Percentiles rank a stretch among this genome's conserved stretches.
These are phyloP conservation scores for Basidiobolus meristosporus DNA, from an alignment of 371 early-diverging fungal genomes.

Conservation along the genomic window DNA sequence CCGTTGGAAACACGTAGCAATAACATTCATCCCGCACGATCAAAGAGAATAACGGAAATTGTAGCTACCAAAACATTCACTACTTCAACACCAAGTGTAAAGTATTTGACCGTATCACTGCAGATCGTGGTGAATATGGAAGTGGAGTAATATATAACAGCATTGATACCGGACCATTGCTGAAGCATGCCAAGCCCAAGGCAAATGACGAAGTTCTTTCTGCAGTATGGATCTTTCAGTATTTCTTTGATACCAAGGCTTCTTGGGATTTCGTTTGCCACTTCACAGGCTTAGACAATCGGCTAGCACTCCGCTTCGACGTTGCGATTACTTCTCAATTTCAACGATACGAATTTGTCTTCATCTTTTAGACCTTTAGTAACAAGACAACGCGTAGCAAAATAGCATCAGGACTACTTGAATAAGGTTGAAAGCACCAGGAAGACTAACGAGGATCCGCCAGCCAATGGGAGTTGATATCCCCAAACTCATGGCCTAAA, in stretches of 20 bases:
- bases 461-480: slow-evolving; percentile 35
- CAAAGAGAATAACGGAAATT: slow-evolving; percentile 32
- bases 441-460: slow-evolving; percentile 37
- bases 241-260: slow-evolving; percentile 14
- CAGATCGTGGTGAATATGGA: slow-evolving; percentile 21
- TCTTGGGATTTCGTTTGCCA: no score
- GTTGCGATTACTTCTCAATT: slow-evolving; percentile 30
- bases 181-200: slow-evolving; percentile 29
- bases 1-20: no score
- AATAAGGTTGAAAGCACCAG: slow-evolving; percentile 35
- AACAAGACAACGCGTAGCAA: slow-evolving; percentile 48
- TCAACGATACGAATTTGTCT: slow-evolving; percentile 25
- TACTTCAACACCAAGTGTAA: slow-evolving; percentile 28
- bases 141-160: slow-evolving; percentile 51
- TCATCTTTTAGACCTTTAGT: slow-evolving; percentile 29
- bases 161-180: slow-evolving; percentile 77
- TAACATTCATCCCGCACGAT: slow-evolving; percentile 48
- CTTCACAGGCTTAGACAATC: slow-evolving; percentile 12
- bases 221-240: slow-evolving; percentile 19
- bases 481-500: slow-evolving; percentile 34
- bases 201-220: slow-evolving; percentile 29
- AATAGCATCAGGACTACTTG: slow-evolving; percentile 47
- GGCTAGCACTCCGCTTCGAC: slow-evolving; percentile 35
- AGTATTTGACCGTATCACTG: slow-evolving; percentile 20
- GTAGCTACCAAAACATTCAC: slow-evolving; percentile 30